These are phyloP conservation scores for Didymella segeticola DNA, from an alignment of 2,329 filamentous ascomycete species.

Conservation along the genomic window DNA sequence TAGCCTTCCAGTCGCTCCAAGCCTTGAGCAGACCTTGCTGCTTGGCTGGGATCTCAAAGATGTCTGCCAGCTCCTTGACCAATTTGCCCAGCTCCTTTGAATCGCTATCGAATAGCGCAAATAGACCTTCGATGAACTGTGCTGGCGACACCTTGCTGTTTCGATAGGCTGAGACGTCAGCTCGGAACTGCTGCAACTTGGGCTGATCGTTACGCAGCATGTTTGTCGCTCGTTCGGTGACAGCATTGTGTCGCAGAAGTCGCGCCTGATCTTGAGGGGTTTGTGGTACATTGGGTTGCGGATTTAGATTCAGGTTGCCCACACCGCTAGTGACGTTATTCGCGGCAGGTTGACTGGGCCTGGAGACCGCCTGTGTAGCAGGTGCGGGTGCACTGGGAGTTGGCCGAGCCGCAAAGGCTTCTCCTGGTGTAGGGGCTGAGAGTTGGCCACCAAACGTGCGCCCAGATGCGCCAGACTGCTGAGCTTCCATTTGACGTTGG, in stretches of 20 bases:
- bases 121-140: constrained; percentile 85
- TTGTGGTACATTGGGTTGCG: constrained; percentile 34
- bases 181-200: constrained; percentile 80
- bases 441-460: constrained; percentile 87
- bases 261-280: constrained; percentile 83
- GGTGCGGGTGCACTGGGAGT: constrained; percentile 49
- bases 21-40: constrained; percentile 76
- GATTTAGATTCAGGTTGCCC: constrained; percentile 43
- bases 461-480: constrained; percentile 80
- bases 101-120: constrained; percentile 82
- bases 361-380: constrained; percentile 49
- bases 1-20: constrained; percentile 94
- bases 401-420: constrained; percentile 56
- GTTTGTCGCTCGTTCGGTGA: constrained; percentile 83
- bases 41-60: constrained; percentile 85
- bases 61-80: constrained; percentile 87
- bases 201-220: constrained; percentile 77
- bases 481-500: constrained; percentile 89
- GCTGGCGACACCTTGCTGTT: constrained; percentile 72
- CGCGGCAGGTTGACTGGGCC: constrained; percentile 30
- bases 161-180: constrained; percentile 79
- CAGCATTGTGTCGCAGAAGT: constrained; percentile 78
- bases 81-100: constrained; percentile 85
- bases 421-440: constrained; percentile 58
- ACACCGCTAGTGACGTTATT: constrained; percentile 30